Evolutionary conservation across 768 basidiomycete genomes (phyloP).

Genomic region (Termitomyces sp.): DNA sequence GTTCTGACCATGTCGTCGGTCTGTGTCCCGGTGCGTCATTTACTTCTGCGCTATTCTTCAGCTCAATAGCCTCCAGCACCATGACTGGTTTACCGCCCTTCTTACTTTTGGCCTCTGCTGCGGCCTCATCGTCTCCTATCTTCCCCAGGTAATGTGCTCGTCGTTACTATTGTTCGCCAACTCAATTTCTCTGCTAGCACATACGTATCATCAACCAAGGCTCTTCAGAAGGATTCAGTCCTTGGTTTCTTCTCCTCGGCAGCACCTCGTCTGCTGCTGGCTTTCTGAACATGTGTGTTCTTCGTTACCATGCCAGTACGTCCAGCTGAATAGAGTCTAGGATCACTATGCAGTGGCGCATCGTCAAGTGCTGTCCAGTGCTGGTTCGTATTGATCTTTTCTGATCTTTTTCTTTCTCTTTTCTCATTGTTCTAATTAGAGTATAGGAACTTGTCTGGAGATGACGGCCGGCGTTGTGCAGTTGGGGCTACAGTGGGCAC

Average conservation of each 20-base stretch:
- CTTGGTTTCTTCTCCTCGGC: slow-evolving; percentile 87
- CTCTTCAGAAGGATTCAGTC: slow-evolving; percentile 87
- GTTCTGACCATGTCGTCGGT: neutral
- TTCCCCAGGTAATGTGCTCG: slow-evolving; percentile 60
- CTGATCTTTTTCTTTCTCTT: neutral
- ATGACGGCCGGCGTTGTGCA: slow-evolving; percentile 79
- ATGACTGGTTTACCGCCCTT: slow-evolving; percentile 66
- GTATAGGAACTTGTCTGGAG: slow-evolving; percentile 67
- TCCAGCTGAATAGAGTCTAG: slow-evolving; percentile 31
- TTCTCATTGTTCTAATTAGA: slow-evolving; percentile 31
- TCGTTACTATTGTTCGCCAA: slow-evolving; percentile 10
- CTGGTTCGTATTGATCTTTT: slow-evolving; percentile 45
- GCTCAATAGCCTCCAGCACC: slow-evolving; percentile 38
- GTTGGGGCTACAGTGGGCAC: slow-evolving; percentile 75
- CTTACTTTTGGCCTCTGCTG: slow-evolving; percentile 59
- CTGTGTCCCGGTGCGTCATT: neutral
- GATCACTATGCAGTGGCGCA: slow-evolving; percentile 77
- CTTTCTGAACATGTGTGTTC: slow-evolving; percentile 74
- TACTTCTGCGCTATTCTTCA: neutral
- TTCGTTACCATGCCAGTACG: neutral
- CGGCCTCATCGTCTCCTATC: slow-evolving; percentile 78
- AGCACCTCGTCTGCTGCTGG: slow-evolving; percentile 77
- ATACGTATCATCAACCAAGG: slow-evolving; percentile 70
- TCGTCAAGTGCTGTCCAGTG: slow-evolving; percentile 74
- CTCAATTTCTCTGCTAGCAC: slow-evolving; percentile 39